Evolutionary conservation across 169 alveolate species (phyloP), one percentile per base, ranked within the genome.

Genomic region (Plasmodium chabaudi): DNA sequence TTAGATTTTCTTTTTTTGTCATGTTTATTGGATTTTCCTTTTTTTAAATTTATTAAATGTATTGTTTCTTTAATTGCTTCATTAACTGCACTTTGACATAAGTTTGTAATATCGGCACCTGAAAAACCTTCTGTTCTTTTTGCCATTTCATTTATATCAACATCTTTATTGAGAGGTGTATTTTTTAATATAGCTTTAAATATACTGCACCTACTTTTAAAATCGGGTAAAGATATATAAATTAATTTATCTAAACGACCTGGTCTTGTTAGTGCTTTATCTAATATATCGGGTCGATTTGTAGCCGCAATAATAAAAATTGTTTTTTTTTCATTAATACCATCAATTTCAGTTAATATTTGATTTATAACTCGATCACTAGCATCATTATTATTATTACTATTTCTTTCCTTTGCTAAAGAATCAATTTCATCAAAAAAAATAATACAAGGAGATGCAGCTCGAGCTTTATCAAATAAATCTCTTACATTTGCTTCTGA

Each of bases 361-460:
- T 97, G 97, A 88, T 97, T 97, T 19, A 97, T 95, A 4, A 97
- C 98, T 82, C 99, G 88, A 63, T 97, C 99, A 19, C 98, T 98
- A 13, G 98, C 99, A 87, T 97, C 99, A 60, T 98, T 97, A 19
- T 96, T 97, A 49, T 95, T 93, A 57, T 94, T 94, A 27, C 93
- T 79, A 59, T 98, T 98, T 84, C 99, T 91, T 55, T 92, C 91
- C 82, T 92, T 92, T 2, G 97, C 99, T 71, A 99, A 96, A 4
- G 99, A 97, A 93, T 99, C 99, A 25, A 99, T 98, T 94, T 99
- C 99, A 88, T 99, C 99, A 74, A 97, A 96, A 91, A 97, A 96
- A n/a, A 96, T 92, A 9, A 96, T 93, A 75, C 97, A 95, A 1
- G 98, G 98, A 34, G 98, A 96, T 34, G 97, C 96, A n/a, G 96